Evolutionary conservation across 1,284 basidiomycete genomes (phyloP).

Genomic region (Vanrija sp.): DNA sequence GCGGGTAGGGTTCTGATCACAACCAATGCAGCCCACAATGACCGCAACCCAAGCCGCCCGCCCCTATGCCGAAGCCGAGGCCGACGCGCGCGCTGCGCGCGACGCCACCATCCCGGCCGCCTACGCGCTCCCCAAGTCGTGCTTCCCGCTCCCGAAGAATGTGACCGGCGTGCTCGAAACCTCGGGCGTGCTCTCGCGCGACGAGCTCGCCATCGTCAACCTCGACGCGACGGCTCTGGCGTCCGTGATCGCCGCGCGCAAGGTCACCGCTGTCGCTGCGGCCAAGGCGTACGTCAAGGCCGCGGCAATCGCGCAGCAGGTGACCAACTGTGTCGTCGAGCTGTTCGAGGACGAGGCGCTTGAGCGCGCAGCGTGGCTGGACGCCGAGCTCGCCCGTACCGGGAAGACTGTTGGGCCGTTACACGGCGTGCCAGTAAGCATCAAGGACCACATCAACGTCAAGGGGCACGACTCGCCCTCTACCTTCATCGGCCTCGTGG

Average conservation of each 20-base stretch:
- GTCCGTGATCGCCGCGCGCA: slow-evolving; percentile 27
- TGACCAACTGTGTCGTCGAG: slow-evolving; percentile 66
- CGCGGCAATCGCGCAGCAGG: slow-evolving; percentile 25
- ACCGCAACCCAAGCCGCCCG: not conserved
- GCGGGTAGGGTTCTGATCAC: too few species aligned
- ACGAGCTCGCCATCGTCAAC: slow-evolving; percentile 31
- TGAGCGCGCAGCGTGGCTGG: slow-evolving; percentile 52
- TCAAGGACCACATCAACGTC: slow-evolving; percentile 54
- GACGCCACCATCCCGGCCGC: slow-evolving; percentile 12
- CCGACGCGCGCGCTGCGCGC: slow-evolving; percentile 5
- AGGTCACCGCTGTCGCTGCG: slow-evolving; percentile 28
- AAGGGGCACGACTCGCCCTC: slow-evolving; percentile 38
- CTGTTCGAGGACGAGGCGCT: slow-evolving; percentile 63
- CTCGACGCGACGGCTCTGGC: slow-evolving; percentile 42
- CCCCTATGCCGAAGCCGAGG: not conserved
- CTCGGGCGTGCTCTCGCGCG: slow-evolving; percentile 14
- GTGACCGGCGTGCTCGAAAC: not conserved
- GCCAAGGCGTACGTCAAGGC: slow-evolving; percentile 30
- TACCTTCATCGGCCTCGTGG: slow-evolving; percentile 18
- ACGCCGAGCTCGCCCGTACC: slow-evolving; percentile 54
- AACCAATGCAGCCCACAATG: not conserved
- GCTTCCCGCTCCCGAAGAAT: slow-evolving; percentile 1
- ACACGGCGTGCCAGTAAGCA: slow-evolving; percentile 61
- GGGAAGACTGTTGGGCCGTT: slow-evolving; percentile 57
- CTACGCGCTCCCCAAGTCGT: slow-evolving; percentile 7